Evolutionary conservation across 2,329 filamentous ascomycete species (phyloP), one percentile per base, ranked within the genome.

Genomic region (Hypomyces perniciosus): DNA sequence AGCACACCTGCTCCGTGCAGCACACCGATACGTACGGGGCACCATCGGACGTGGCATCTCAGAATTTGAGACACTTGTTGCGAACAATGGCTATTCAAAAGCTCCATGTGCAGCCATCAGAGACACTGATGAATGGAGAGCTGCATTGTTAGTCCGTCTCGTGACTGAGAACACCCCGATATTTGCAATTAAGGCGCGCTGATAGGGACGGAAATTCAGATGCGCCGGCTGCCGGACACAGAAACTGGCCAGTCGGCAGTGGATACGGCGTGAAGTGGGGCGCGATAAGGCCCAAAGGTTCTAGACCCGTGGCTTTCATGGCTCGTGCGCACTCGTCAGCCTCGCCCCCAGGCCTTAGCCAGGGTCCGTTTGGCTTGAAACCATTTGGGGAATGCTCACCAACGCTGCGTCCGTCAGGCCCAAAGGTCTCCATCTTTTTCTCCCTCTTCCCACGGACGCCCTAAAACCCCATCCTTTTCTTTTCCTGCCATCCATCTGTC

Each of bases 261-360:
- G 33, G 33, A 20, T 20, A 20, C 20, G 20, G 20, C 3, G 20
- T 20, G 20, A 20, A 20, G 20, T 20, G 20, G 20, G 20, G 20
- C 20, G 20, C 20, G 20, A 20, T 20, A 20, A 20, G 20, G 20
- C 20, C 20, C 20, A 20, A 20, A 20, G 20, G 33, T 35, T 42
- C 39, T 28, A 28, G 39, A 28, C 39, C 39, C 8, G 4, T 31
- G 6, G 49, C 43, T 37, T 44, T 41, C 38, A 13, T 51, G 48
- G 43, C 38, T 29, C 44, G 43, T 46, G 43, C 48, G 30, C 31
- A 1, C 29, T 27, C 29, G 48, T 51, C 49, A 51, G 44, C 49
- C 49, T 51, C 44, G 44, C 39, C 38, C 28, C 43, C 42, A 34
- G 29, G n/a, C 28, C 20, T 13, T n/a, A 12, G 20, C n/a, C 12